phyloP scores from a whole-genome alignment of 768 basidiomycete genomes.

The Leccinum variicolor region DNA sequence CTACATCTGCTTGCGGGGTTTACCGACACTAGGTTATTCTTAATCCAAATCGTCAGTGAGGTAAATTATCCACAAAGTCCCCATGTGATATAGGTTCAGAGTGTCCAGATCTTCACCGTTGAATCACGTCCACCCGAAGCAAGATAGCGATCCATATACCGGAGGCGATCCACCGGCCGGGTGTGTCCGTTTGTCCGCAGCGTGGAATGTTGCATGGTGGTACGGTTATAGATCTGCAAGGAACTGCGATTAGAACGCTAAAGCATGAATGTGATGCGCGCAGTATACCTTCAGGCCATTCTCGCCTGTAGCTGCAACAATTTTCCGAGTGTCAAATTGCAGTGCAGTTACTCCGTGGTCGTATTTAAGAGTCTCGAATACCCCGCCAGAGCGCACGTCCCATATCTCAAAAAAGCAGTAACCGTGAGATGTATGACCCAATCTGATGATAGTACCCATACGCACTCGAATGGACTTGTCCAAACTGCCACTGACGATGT shows the following conservation, averaged over 20 bases:
- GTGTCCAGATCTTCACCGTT: conserved; percentile 87
- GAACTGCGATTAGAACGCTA: not conserved
- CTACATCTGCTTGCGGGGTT: conserved; percentile 24
- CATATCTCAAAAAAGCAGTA: conserved; percentile 61
- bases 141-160: conserved; percentile 96
- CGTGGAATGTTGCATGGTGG: conserved; percentile 83
- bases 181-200: conserved; percentile 91
- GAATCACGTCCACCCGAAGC: conserved; percentile 88
- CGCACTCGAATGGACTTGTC: conserved; percentile 89
- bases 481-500: conserved; percentile 88
- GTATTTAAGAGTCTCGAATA: conserved; percentile 85
- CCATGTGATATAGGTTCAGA: conserved; percentile 43
- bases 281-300: conserved; percentile 80
- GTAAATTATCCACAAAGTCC: conserved; percentile 12
- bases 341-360: conserved; percentile 88
- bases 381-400: conserved; percentile 90
- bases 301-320: conserved; percentile 89
- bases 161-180: conserved; percentile 78
- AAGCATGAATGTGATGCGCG: not conserved
- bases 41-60: conserved; percentile 11
- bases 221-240: conserved; percentile 87
- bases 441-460: conserved; percentile 6
- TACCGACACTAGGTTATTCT: conserved; percentile 17
- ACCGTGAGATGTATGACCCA: not conserved
- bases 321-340: conserved; percentile 94